These are phyloP conservation scores for Saksenaea oblongispora DNA, from an alignment of 371 early-diverging fungal species.

Conservation along the genomic window DNA sequence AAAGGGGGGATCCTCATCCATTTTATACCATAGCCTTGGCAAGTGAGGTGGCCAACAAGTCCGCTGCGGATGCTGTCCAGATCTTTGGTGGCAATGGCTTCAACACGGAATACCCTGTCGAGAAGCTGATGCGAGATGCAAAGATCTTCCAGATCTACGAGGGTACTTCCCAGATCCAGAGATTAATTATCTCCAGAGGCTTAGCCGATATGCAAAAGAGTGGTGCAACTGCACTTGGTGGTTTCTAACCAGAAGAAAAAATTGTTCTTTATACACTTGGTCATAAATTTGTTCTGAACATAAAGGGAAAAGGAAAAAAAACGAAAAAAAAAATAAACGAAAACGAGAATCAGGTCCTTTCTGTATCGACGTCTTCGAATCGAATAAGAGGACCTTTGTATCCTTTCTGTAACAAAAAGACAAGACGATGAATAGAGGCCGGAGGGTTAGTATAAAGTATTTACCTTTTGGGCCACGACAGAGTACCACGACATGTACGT, in stretches of 20 bases:
- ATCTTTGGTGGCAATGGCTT: constrained; percentile 97
- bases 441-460: not conserved
- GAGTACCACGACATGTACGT: constrained; percentile 55
- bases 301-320: not conserved
- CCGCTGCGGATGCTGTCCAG: constrained; percentile 94
- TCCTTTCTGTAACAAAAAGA: constrained; percentile 21
- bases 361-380: constrained; percentile 29
- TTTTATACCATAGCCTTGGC: constrained; percentile 58
- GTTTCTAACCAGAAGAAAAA: constrained; percentile 22
- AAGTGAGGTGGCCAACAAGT: constrained; percentile 94
- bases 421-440: not conserved
- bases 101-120: constrained; percentile 87
- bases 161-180: constrained; percentile 95
- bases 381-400: constrained; percentile 42
- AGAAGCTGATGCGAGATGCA: constrained; percentile 91
- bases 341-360: not conserved
- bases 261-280: not conserved
- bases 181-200: constrained; percentile 83
- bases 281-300: not conserved
- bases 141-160: constrained; percentile 97
- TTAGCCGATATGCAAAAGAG: constrained; percentile 60
- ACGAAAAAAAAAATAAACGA: not conserved
- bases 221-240: constrained; percentile 45
- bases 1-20: not conserved
- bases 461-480: constrained; percentile 46